Conservation (phyloP, 352 stramenopile species). For the Globisporangium megalacanthum region DNA sequence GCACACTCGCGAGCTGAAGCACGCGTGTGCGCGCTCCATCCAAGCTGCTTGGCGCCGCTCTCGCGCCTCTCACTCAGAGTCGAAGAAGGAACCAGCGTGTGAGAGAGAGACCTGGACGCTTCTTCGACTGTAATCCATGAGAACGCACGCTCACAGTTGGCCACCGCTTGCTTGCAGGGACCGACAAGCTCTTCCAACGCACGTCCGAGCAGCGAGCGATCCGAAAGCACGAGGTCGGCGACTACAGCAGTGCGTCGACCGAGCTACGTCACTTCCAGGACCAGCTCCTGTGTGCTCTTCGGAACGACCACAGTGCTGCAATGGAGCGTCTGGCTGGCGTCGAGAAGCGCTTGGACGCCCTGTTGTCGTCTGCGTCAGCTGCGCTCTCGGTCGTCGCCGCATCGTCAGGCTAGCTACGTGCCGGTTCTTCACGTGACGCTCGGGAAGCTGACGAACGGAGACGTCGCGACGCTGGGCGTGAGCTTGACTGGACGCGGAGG, state of each 20-base stretch:
- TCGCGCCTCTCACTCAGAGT: conserved; percentile 2
- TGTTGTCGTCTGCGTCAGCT: conserved; percentile 12
- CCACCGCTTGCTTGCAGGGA: conserved; percentile 9
- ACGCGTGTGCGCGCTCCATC: conserved; percentile 53
- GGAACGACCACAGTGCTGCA: conserved; percentile 32
- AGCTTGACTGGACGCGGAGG: conserved; percentile 6
- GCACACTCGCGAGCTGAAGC: conserved; percentile 31
- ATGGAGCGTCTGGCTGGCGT: conserved; percentile 33
- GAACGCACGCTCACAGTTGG: not conserved
- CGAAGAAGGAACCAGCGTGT: conserved; percentile 19
- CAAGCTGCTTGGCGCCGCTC: conserved; percentile 48
- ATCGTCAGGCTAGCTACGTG: conserved; percentile 7
- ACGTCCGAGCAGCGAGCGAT: conserved; percentile 40
- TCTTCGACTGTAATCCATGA: not conserved
- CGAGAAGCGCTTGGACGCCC: conserved; percentile 36
- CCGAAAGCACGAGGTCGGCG: conserved; percentile 34
- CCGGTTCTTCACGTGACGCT: conserved; percentile 21
- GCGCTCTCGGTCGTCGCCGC: conserved; percentile 9
- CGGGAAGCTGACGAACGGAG: conserved; percentile 34
- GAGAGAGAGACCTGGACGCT: conserved; percentile 9
- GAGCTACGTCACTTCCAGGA: conserved; percentile 45
- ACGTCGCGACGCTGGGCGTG: conserved; percentile 8
- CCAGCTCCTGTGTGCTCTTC: conserved; percentile 36
- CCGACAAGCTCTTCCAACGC: conserved; percentile 25
- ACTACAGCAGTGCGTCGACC: conserved; percentile 32